Evolutionary conservation across 495 filamentous ascomycete genomes (phyloP), one percentile per base, ranked within the genome.

Genomic region (Xylaria flabelliformis): DNA sequence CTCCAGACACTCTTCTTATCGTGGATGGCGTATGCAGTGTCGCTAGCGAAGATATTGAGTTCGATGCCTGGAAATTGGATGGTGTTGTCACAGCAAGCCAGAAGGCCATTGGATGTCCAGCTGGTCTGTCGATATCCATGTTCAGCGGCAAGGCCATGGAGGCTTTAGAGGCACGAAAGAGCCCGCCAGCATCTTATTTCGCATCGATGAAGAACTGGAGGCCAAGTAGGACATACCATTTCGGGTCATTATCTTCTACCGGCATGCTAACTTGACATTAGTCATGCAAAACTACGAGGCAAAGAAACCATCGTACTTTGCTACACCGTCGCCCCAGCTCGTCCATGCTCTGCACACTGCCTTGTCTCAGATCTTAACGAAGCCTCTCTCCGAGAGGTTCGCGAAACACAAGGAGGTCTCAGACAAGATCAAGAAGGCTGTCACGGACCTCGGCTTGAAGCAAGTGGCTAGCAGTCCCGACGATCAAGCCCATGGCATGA

Each of bases 201-300:
- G 94, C 93, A 36, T 95, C 92, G 3, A 93, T 98, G 84, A 94
- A 92, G 85, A 98, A 99, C 82, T 99, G 96, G 96, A 86, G 95
- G 50, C 96, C 95, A 64, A 97, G 90, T 91, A 85, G 67, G 83
- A 80, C 53, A 61, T 39, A 67, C n/a, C 17, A 39, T 21, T 10
- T 51, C 19, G 51, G 0, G 0, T 44, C 17, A 0, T 21, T 32
- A n/a, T 15, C 10, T 67, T n/a, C 29, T 10, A 29, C 29, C 8
- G 62, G 26, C 61, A 72, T 41, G 51, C 70, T 67, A 17, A 72
- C 50, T 6, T 64, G 19, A 21, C 5, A 8, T 42, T 51, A 91
- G 88, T 99, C 78, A 98, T 99, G 96, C 90, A 95, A 85, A 97
- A 97, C 80, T 99, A 99, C 84, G 96, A 99, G 85, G 93, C 93